Conservation (phyloP, 768 basidiomycete genomes). For the Russula abietina region DNA sequence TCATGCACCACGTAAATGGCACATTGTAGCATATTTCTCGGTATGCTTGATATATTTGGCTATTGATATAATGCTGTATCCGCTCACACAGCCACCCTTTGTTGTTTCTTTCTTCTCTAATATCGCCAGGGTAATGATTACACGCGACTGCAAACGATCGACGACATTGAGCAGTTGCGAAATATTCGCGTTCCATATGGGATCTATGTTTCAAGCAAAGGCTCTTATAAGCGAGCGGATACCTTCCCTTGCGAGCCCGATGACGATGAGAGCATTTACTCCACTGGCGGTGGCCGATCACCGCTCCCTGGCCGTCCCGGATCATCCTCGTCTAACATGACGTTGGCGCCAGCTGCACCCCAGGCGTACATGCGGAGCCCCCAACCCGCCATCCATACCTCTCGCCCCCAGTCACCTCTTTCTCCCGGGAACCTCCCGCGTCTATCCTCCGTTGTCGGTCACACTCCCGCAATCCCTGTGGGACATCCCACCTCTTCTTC, state of each 20-base stretch:
- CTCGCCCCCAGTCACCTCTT: constrained; percentile 16
- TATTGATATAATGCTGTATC: not conserved
- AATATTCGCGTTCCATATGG: constrained; percentile 61
- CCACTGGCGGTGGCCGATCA: constrained; percentile 16
- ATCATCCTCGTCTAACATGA: constrained; percentile 16
- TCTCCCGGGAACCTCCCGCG: constrained; percentile 21
- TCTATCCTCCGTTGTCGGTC: constrained; percentile 22
- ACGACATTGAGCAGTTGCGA: constrained; percentile 69
- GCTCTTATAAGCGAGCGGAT: constrained; percentile 29
- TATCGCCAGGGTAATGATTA: constrained; percentile 59
- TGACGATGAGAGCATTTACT: constrained; percentile 26
- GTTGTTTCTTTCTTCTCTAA: not conserved
- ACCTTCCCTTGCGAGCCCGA: constrained; percentile 30
- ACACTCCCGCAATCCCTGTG: constrained; percentile 16
- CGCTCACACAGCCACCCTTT: constrained; percentile 7
- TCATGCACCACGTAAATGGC: constrained; percentile 64
- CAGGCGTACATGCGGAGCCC: constrained; percentile 8
- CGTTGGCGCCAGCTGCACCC: constrained; percentile 4
- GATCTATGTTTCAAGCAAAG: constrained; percentile 67
- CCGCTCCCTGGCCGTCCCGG: constrained; percentile 15
- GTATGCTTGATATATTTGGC: constrained; percentile 36
- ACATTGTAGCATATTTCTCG: constrained; percentile 78
- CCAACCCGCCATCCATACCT: not conserved
- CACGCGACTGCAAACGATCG: constrained; percentile 60
- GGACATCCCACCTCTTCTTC: constrained; percentile 15